phyloP scores from a whole-genome alignment of 78 protist genomes.

The Planoprotostelium fungivorum region DNA sequence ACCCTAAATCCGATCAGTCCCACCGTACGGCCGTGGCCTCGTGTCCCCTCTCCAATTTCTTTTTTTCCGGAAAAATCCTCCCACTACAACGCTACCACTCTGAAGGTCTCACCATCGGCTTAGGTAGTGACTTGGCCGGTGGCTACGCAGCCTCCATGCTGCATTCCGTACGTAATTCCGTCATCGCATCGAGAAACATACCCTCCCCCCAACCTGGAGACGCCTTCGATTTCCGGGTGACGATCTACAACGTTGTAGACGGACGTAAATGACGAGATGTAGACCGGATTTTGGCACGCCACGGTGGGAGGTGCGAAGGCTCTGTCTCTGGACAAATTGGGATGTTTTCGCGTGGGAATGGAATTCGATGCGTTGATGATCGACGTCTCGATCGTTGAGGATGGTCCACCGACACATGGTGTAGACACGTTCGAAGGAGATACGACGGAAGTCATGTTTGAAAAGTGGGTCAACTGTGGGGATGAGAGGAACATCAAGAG shows the following conservation, averaged over 20 bases:
- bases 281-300: slow-evolving; percentile 7
- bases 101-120: slow-evolving; percentile 17
- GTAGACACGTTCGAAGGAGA: background rate
- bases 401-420: background rate
- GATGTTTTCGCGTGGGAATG: slow-evolving; percentile 12
- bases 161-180: slow-evolving; percentile 21
- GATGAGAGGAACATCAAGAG: slow-evolving; percentile 43
- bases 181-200: slow-evolving; percentile 13
- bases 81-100: slow-evolving; percentile 14
- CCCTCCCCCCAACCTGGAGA: too few species aligned
- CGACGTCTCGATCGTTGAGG: slow-evolving; percentile 1
- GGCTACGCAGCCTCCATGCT: slow-evolving; percentile 57
- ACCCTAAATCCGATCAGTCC: slow-evolving; percentile 30
- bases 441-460: background rate
- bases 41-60: background rate
- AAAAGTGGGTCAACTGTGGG: slow-evolving; percentile 34
- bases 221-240: too few species aligned
- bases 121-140: slow-evolving; percentile 64
- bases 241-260: too few species aligned
- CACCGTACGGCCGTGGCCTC: background rate
- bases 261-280: background rate
- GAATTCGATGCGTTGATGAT: slow-evolving; percentile 50
- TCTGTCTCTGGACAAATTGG: slow-evolving; percentile 22
- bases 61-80: slow-evolving; percentile 4
- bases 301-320: slow-evolving; percentile 54